These are phyloP conservation scores for Heterobasidion parviporum DNA, from an alignment of 1,284 basidiomycete genomes.

Conservation along the genomic window DNA sequence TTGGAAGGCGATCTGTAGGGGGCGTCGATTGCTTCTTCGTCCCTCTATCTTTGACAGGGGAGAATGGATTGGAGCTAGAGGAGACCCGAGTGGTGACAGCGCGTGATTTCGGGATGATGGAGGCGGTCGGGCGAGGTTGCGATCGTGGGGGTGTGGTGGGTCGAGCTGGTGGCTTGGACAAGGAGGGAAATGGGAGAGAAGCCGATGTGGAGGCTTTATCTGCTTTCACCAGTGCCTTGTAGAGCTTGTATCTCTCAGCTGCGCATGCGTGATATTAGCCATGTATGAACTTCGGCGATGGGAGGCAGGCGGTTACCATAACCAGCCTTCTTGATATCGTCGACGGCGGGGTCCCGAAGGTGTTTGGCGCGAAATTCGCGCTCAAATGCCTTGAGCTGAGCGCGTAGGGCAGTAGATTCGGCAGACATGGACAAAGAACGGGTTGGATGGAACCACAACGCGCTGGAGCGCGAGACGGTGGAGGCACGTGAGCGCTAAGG, in stretches of 20 bases:
- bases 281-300: conserved; percentile 14
- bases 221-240: conserved; percentile 68
- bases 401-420: conserved; percentile 43
- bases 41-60: conserved; percentile 58
- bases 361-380: conserved; percentile 58
- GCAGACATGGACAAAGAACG: conserved; percentile 18
- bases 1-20: conserved; percentile 14
- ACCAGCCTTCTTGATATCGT: conserved; percentile 67
- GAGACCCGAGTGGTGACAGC: conserved; percentile 39
- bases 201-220: conserved; percentile 10
- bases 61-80: conserved; percentile 65
- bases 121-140: conserved; percentile 24
- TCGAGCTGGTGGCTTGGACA: conserved; percentile 10
- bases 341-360: conserved; percentile 58
- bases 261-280: conserved; percentile 12
- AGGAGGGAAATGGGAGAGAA: conserved; percentile 3
- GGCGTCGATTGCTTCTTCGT: conserved; percentile 21
- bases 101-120: conserved; percentile 38
- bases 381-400: conserved; percentile 82
- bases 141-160: conserved; percentile 28
- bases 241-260: conserved; percentile 79
- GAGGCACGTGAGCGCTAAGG: not conserved
- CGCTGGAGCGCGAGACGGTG: not conserved
- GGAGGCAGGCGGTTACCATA: conserved; percentile 50
- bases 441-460: not conserved